Base-by-base conservation (phyloP, 306 rosid species). In the Vigna mungo region DNA sequence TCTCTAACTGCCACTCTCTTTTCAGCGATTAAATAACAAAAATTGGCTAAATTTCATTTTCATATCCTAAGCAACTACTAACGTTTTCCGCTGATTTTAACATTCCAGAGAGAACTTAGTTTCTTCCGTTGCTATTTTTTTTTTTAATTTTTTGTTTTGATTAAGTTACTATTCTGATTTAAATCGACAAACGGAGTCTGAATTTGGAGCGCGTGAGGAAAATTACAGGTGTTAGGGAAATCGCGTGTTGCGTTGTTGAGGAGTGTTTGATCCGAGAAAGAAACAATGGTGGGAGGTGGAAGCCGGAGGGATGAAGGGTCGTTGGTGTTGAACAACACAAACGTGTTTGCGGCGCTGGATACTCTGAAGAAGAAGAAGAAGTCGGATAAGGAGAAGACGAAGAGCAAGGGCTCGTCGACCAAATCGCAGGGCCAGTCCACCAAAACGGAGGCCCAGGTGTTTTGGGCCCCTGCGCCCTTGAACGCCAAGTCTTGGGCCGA, bases 311-410 rank as follows among this genome's bases (percentile, higher is more conserved):
- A 91, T 20, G 94, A 94, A 37, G 96, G 97, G 17, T 93, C 97
- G 76, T 68, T 90, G 89, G 85, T 86, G 75, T 85, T 92, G 67
- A 91, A 85, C 79, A 94, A 86, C 88, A 77, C 90, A 9, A 94
- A 94, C 60, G 98, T 94, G 41, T 94, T 94, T 78, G 97, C 94
- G 3, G 98, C 98, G 67, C 88, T 94, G 0, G 98, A 94, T 48
- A 83, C 94, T 61, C 86, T 92, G 51, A 89, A 88, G 89, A 94
- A 86, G 91, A 94, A 94, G 93, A 94, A 90, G 96, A 91, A 91
- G 83, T 87, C 96, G 0, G 98, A 94, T 62, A 94, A 91, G 92
- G 94, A 89, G 46, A 85, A 76, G 58, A 30, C 4, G 0, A 93
- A 91, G 85, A 85, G 68, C 78, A 91, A 86, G 76, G 92, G 83